phyloP scores from a whole-genome alignment of 1,139 yeast species.

The Kluyveromyces sp. region DNA sequence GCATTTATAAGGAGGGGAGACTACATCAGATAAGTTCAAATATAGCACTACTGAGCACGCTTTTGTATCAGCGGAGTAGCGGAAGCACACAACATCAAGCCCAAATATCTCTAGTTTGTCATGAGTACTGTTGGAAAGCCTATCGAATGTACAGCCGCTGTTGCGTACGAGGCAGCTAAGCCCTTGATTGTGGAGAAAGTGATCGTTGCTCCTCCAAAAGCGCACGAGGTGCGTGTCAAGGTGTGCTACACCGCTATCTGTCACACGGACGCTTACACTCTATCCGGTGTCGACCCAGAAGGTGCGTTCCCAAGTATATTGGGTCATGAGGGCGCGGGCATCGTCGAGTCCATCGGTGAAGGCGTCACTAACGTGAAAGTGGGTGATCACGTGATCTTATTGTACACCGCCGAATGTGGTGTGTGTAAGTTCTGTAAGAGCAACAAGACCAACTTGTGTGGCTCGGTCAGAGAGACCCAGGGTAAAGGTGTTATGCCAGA shows the following conservation, averaged over 20 bases:
- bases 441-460: conserved; percentile 92
- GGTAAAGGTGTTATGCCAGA: conserved; percentile 89
- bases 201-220: conserved; percentile 88
- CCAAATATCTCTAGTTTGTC: too few species aligned
- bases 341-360: conserved; percentile 88
- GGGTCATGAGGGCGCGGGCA: conserved; percentile 97
- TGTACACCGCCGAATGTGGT: conserved; percentile 93
- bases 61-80: too few species aligned
- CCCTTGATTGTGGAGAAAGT: conserved; percentile 81
- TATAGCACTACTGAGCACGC: too few species aligned
- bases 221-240: conserved; percentile 94
- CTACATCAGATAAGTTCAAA: too few species aligned
- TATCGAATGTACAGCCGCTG: conserved; percentile 89
- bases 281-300: conserved; percentile 92
- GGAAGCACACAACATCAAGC: too few species aligned
- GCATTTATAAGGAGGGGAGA: background rate
- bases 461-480: conserved; percentile 77
- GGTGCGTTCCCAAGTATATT: conserved; percentile 88
- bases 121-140: conserved; percentile 42
- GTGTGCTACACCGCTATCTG: conserved; percentile 88
- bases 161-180: conserved; percentile 93
- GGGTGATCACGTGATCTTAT: conserved; percentile 86
- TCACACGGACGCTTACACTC: conserved; percentile 96
- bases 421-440: conserved; percentile 93
- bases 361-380: conserved; percentile 80